phyloP scores from a whole-genome alignment of 108 stramenopile species.

The Schizochytrium sp. region DNA sequence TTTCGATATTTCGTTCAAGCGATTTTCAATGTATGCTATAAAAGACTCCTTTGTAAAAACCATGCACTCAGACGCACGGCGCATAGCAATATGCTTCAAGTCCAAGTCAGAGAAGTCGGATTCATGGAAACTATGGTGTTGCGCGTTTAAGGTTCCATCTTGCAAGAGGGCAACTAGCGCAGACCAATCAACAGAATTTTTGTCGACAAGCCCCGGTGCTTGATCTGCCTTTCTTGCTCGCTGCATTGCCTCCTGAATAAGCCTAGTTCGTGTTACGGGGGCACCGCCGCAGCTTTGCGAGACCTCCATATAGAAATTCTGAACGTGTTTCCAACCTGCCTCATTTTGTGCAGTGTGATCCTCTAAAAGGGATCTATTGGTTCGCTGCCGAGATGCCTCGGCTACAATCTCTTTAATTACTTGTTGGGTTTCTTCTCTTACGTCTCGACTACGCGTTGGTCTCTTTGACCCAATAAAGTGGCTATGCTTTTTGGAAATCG shows the following conservation, averaged over 20 bases:
- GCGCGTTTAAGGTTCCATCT: neutral
- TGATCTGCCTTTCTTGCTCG: neutral
- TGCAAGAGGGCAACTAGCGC: neutral
- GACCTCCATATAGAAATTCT: neutral
- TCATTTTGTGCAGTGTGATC: too few species aligned
- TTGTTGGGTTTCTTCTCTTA: neutral
- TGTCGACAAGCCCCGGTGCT: neutral
- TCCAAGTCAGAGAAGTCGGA: neutral
- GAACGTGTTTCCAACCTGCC: neutral
- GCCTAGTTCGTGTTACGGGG: neutral
- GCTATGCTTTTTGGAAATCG: too few species aligned
- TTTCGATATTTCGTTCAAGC: neutral
- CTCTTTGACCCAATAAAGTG: too few species aligned
- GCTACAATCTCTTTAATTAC: neutral
- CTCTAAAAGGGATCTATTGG: too few species aligned
- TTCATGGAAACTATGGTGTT: neutral
- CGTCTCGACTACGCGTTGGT: neutral
- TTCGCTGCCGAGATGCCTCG: neutral
- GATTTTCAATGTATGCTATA: neutral
- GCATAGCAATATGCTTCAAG: neutral
- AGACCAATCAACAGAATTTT: neutral
- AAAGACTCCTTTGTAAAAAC: neutral
- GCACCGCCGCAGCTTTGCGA: neutral
- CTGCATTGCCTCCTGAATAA: conserved; percentile 2
- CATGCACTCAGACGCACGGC: conserved; percentile 33